Base-by-base conservation (phyloP, 139 green algal genomes). In the Klebsormidium nitens region DNA sequence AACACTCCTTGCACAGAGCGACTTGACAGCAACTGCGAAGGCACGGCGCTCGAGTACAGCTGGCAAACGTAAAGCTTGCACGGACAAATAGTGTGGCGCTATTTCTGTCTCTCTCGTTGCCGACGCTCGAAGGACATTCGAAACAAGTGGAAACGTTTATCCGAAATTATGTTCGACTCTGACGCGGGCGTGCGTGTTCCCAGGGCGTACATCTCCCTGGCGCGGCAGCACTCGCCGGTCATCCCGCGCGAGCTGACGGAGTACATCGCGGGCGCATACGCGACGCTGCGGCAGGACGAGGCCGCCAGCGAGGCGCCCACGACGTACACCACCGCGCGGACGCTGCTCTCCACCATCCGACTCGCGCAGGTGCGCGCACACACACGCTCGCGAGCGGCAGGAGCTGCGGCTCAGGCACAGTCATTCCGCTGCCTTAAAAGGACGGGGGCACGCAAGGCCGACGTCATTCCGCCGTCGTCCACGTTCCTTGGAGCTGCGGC, bases 261-360 rank as follows among this genome's bases (percentile, higher is more conserved):
- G 49, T 97, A 95, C 67, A 83, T 97, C 1, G 86, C 93, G 0
- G 78, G 78, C 0, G 81, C 91, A 38, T 98, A 98, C 69, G 79
- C 87, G 5, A 86, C 92, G 72, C 85, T 97, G 79, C 80, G 92
- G 3, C 77, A 87, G 75, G 75, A 86, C 62, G 89, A 92, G 79
- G 75, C 78, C 38, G 44, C 70, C n/a, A 75, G 74, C 19, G 69
- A 80, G 6, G 47, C 74, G 46, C 36, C 40, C 38, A 29, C 81
- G 66, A 57, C 73, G 5, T 85, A 85, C 57, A 81, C 67, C 35
- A 99, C 94, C 0, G 91, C 94, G 1, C 85, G 94, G 59, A 98
- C 95, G 6, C 85, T 99, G 63, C 88, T 99, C 42, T 91, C 81
- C 73, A 96, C 98, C 72, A 82, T 99, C 60, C 86, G 94, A 17